Base-by-base conservation (phyloP, 441 rosid species). In the Bocquillonia castaneifolia region DNA sequence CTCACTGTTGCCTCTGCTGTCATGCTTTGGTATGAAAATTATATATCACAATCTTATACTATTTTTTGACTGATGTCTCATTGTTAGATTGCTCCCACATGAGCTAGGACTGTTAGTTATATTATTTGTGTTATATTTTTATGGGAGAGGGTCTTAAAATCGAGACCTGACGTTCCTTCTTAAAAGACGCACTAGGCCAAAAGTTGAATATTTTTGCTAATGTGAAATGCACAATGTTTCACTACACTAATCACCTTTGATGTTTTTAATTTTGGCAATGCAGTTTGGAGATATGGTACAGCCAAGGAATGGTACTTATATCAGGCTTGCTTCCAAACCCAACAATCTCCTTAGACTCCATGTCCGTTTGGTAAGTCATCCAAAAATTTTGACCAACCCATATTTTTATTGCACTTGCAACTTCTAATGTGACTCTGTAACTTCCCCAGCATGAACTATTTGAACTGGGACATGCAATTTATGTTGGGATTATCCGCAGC, bases 241-340 rank as follows among this genome's bases (percentile, higher is more conserved):
- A 12, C 14, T 10, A 10, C 14, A 40, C 45, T 47, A 18, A 17
- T 15, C 8, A 47, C 20, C 22, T 47, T 47, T 47, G 28, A 50
- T n/a, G 54, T 13, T 22, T 6, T 34, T 54, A 54, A 54, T 12
- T 25, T 54, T 54, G 3, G 20, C 18, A 22, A 25, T 78, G 84
- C 44, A 93, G 97, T 74, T 88, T 93, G 84, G 99, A 93, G 87
- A 86, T 93, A 66, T 93, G 99, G 96, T 93, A 88, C 85, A 84
- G 59, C 75, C 99, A 91, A 84, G 99, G 93, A 63, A 75, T 91
- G 65, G 97, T 93, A 69, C 82, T 93, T 1, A 76, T 93, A 42
- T 85, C 96, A 13, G 99, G 99, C 22, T 85, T 88, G 32, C 96
- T 93, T 44, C 0, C 87, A 13, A 74, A 87, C 70, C 96, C 99